Base-by-base conservation (phyloP, 1,139 yeast species). In the Ogataea hybrid region DNA sequence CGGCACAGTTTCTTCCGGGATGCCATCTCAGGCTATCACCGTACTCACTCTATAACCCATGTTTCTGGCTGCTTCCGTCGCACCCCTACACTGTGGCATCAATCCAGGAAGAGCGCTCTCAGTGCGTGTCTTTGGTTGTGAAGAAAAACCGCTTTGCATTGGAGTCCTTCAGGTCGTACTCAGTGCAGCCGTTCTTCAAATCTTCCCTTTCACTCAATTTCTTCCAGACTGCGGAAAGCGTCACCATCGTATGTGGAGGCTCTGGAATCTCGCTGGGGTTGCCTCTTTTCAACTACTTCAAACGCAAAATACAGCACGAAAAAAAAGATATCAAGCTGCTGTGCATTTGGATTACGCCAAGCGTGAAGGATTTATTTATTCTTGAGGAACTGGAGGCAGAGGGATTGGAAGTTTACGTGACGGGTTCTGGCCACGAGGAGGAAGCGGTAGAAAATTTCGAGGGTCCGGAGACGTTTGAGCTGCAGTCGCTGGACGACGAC, bases 31-130 rank as follows among this genome's bases (percentile, higher is more conserved):
- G 87, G 41, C 55, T 81, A 2, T 23, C 31, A 9, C 69, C 75
- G 8, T 65, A 69, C 35, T 63, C 71, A 6, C 38, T 59, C 15
- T 54, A 51, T 39, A 46, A 53, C 28, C 63, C 64, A 1, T 46
- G 71, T 17, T 68, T 69, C 25, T 71, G 84, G 59, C 30, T 72
- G 4, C 65, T 62, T 39, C 77, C 87, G 10, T 72, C 89, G 17
- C 97, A 89, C 61, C 97, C 97, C 1, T 90, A 84, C 57, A 85
- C 97, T 0, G 70, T 89, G 27, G 92, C 90, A 0, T 77, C 92
- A 2, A 63, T 82, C 12, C 86, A 87, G 1, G 71, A 73, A 28
- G 71, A 71, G 25, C 42, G 42, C 4, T 42, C 46, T 29, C 21
- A 44, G 3, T 32, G 50, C n/a, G 43, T 48, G 12, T 46, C 61